phyloP scores from a whole-genome alignment of 164 flowering plant genomes.

The Chloranthus sessilifolius region DNA sequence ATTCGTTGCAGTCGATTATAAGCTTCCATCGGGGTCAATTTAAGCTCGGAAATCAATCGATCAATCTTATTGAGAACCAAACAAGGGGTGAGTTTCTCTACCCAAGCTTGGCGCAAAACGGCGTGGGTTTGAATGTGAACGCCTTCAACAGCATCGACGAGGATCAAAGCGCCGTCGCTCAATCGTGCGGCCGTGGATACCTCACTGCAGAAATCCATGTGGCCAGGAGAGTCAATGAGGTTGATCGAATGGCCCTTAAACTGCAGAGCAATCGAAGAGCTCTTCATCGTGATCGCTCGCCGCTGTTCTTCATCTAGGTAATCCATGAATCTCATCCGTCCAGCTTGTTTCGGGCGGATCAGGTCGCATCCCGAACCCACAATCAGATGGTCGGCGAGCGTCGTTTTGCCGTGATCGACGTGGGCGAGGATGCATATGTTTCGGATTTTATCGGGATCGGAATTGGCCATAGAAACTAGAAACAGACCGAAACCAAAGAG shows the following conservation, averaged over 20 bases:
- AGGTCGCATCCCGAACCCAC: slow-evolving; percentile 60
- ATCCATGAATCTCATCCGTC: slow-evolving; percentile 74
- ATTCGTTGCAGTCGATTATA: slow-evolving; percentile 59
- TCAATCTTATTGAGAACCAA: slow-evolving; percentile 88
- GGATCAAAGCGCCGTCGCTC: slow-evolving; percentile 78
- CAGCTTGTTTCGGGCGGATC: slow-evolving; percentile 83
- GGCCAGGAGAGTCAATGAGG: slow-evolving; percentile 90
- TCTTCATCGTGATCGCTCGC: slow-evolving; percentile 96
- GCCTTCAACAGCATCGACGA: slow-evolving; percentile 91
- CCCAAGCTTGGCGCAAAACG: slow-evolving; percentile 82
- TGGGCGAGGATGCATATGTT: slow-evolving; percentile 93
- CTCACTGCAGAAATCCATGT: slow-evolving; percentile 93
- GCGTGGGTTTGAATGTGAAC: slow-evolving; percentile 96
- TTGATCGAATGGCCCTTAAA: slow-evolving; percentile 50
- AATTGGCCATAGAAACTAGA: slow-evolving; percentile 24
- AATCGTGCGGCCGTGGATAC: slow-evolving; percentile 87
- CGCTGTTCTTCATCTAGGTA: slow-evolving; percentile 88
- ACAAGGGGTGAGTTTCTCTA: slow-evolving; percentile 76
- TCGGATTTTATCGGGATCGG: slow-evolving; percentile 36
- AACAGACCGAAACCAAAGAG: neutral
- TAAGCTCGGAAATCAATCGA: slow-evolving; percentile 66
- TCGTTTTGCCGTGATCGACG: slow-evolving; percentile 95
- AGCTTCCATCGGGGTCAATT: slow-evolving; percentile 73
- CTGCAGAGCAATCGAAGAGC: slow-evolving; percentile 63
- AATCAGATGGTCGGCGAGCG: slow-evolving; percentile 81